Base-by-base conservation (phyloP, 768 basidiomycete genomes). In the Pleurotus djamor region DNA sequence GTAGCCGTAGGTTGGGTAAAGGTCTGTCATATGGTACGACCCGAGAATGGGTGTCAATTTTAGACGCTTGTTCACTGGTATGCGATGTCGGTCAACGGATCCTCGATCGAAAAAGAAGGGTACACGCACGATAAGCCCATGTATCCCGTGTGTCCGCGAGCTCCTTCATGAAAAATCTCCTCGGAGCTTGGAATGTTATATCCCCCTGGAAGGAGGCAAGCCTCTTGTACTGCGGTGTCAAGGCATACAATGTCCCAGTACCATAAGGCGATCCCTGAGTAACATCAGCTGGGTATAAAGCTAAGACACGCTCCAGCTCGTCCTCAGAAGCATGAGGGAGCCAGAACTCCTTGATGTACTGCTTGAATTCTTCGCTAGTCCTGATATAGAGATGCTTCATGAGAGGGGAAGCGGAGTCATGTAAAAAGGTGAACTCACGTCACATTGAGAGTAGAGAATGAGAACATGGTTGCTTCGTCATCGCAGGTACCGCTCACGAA, bases 171-270 rank as follows among this genome's bases (percentile, higher is more conserved):
- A 86, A 79, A 64, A 79, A 77, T 14, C 80, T 70, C n/a, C 83
- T 72, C 7, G 83, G 82, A 0, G 73, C 82, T 43, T 83, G 81
- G 67, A 84, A 83, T 1, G 76, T 71, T 5, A 65, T 66, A 50
- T 86, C 84, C 0, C 83, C 83, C 57, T 74, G 74, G 59, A 85
- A 71, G 0, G 83, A 74, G 1, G 83, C 78, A 4, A 83, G 57
- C 6, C 82, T 71, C 65, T 85, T 85, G 68, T 73, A 84, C 59
- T 85, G 76, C 0, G 80, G 75, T 1, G 76, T 75, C 5, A 79
- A 64, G 0, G 72, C 72, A 48, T 83, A 77, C 16, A 71, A 49
- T 21, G 64, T 51, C 0, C 79, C 76, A 0, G 82, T 84, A 52
- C 72, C 72, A 59, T 52, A 79, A 0, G 78, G 79, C 2, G 76